Evolutionary conservation across 805 yeast species (phyloP), one percentile per base, ranked within the genome.

Genomic region (Danielozyma ontarioensis): DNA sequence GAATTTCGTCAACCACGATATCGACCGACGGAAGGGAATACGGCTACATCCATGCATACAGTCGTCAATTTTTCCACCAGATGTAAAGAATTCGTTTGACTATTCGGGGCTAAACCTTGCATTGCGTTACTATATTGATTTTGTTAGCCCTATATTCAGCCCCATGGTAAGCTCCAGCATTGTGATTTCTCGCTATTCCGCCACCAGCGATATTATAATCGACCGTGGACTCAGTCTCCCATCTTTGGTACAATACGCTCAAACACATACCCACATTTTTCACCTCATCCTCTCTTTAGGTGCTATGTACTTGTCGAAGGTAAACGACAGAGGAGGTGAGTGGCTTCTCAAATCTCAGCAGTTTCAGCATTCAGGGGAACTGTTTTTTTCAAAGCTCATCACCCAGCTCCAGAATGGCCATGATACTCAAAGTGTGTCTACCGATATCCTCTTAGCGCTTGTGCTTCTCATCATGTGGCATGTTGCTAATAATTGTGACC

Each of bases 91-190:
- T 16, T 17, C 35, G 11, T 12, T 39, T 5, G 32, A 26, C 12
- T 35, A 34, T 16, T 48, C 46, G 31, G 32, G 35, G 13, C 32
- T 52, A 25, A 42, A 41, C 31, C 47, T 41, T 32, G 57, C 60
- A 4, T 35, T 55, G 11, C 45, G 41, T 28, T 55, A 50, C 39
- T 55, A 53, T 35, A 41, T 55, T 12, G 41, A 43, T 15, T 52
- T 46, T 28, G 44, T 55, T 17, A 46, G 55, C 3, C 60, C 60
- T 2, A 52, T 53, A n/a, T 42, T 53, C 25, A 50, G 53, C 32
- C 60, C 60, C n/a, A 39, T 53, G 14, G 53, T 53, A 3, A 32
- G 33, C 12, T 5, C 12, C 16, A 4, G 12, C 16, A 22, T 11
- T 10, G 5, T 23, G 19, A 4, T 12, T 3, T 5, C 13, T 4